Evolutionary conservation across 1,284 basidiomycete species (phyloP).

Genomic region (Cutaneotrichosporon cavernicola): DNA sequence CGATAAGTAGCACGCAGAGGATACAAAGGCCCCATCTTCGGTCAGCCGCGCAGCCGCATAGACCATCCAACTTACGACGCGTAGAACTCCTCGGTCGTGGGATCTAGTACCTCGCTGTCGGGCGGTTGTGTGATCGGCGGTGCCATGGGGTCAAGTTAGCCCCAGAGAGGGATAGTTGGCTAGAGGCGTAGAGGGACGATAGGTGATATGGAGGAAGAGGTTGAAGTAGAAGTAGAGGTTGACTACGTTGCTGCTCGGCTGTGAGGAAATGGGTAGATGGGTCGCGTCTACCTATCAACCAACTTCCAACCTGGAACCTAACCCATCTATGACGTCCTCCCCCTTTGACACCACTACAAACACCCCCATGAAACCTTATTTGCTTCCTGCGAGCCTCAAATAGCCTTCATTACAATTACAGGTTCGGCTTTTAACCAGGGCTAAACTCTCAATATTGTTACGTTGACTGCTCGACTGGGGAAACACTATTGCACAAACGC

Average conservation of each 20-base stretch:
- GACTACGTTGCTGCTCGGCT: not conserved
- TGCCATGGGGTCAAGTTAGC: conserved; percentile 11
- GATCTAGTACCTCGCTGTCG: conserved; percentile 35
- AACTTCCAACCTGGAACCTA: not conserved
- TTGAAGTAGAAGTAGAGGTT: not conserved
- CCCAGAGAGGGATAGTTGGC: not conserved
- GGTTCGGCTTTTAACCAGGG: not conserved
- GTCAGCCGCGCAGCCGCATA: conserved; percentile 1
- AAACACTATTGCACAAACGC: too few species aligned
- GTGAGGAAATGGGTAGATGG: not conserved
- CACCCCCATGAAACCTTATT: not conserved
- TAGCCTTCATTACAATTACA: not conserved
- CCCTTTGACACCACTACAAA: not conserved
- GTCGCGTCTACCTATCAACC: not conserved
- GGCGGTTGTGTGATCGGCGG: conserved; percentile 33
- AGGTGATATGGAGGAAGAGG: not conserved
- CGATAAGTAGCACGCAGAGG: conserved; percentile 87
- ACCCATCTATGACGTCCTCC: conserved; percentile 1
- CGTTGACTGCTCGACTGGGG: too few species aligned
- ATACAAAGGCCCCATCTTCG: conserved; percentile 81
- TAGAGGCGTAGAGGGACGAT: not conserved
- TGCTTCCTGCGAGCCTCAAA: too few species aligned
- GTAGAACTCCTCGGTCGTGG: conserved; percentile 81
- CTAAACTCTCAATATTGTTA: too few species aligned
- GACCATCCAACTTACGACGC: conserved; percentile 59